These are phyloP conservation scores for Boletus edulis DNA, from an alignment of 768 basidiomycete species.

Conservation along the genomic window DNA sequence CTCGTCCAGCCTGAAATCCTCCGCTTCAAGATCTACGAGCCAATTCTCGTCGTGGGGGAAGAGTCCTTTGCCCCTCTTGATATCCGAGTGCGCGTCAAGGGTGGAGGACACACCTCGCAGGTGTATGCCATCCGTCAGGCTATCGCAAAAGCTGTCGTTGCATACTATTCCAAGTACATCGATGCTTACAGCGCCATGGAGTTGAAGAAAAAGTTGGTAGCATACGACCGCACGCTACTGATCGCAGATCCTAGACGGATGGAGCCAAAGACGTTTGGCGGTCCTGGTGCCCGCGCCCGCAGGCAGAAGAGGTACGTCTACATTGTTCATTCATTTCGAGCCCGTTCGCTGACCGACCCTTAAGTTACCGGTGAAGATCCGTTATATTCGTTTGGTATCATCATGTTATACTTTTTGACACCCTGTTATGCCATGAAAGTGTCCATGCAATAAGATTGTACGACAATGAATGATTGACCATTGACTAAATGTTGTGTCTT, in stretches of 20 bases:
- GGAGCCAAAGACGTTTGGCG: slow-evolving; percentile 99
- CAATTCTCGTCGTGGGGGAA: slow-evolving; percentile 90
- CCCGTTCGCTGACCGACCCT: slow-evolving; percentile 10
- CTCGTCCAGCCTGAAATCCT: slow-evolving; percentile 95
- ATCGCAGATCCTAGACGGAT: slow-evolving; percentile 95
- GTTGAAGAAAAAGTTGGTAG: slow-evolving; percentile 96
- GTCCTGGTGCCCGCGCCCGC: slow-evolving; percentile 95
- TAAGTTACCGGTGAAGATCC: slow-evolving; percentile 64
- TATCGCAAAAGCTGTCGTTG: slow-evolving; percentile 95
- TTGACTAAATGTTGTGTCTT: too few species aligned
- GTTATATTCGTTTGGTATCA: slow-evolving; percentile 37
- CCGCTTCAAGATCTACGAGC: slow-evolving; percentile 98
- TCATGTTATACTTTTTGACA: slow-evolving; percentile 44
- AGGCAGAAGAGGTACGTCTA: slow-evolving; percentile 84
- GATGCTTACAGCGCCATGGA: slow-evolving; percentile 97
- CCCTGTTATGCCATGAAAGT: slow-evolving; percentile 35
- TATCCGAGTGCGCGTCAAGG: slow-evolving; percentile 97
- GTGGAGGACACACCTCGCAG: slow-evolving; percentile 99
- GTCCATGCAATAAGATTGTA: slow-evolving; percentile 33
- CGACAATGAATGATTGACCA: slow-evolving; percentile 7
- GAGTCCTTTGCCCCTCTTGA: slow-evolving; percentile 86
- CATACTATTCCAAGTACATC: slow-evolving; percentile 98
- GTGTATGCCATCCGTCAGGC: slow-evolving; percentile 99
- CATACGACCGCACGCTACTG: slow-evolving; percentile 88
- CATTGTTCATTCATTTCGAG: not conserved